Base-by-base conservation (phyloP, 345 rosid species). In the Arabidopsis arenosa region DNA sequence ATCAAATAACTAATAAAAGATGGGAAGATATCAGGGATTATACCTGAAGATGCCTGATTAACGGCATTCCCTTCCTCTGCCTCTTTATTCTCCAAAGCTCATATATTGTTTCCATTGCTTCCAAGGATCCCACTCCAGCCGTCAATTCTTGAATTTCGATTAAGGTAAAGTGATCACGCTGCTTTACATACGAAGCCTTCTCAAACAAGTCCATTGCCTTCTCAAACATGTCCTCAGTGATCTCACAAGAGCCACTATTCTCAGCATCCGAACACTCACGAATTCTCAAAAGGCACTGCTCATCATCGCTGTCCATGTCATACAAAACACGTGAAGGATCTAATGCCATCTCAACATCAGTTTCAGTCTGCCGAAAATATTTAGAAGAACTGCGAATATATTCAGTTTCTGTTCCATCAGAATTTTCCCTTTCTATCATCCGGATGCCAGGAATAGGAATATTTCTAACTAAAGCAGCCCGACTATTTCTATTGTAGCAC, bases 271-370 rank as follows among this genome's bases (percentile, higher is more conserved):
- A 80, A 75, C 87, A 79, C 68, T 69, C 81, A 39, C 15, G 41
- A 61, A 81, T 79, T 80, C 80, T 81, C 33, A 77, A 67, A 51
- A 92, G 59, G 89, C 87, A 92, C 83, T 74, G 80, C 69, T 95
- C 99, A 73, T 95, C 99, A 63, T 92, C 99, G 67, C 93, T 95
- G 82, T 95, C 99, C 91, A 95, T 90, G 84, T 92, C 99, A 83
- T 95, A 95, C 57, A 92, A 72, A 74, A 89, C 85, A 72, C 79
- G 88, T 10, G 84, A 83, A 63, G 96, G 90, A 80, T 90, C 68
- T 87, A 95, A 77, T 78, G 97, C 99, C 96, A 95, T 87, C 80
- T 92, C 96, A 63, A 90, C 86, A 84, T 95, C 99, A 66, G 90
- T 88, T 86, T 90, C 89, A 40, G 87, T 80, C 87, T 95, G 99